A percentile compares a stretch with the other conserved stretches of the same genome.
Evolutionary conservation across 2,329 filamentous ascomycete genomes (phyloP).

Genomic region (Ophiostoma tasmaniense): DNA sequence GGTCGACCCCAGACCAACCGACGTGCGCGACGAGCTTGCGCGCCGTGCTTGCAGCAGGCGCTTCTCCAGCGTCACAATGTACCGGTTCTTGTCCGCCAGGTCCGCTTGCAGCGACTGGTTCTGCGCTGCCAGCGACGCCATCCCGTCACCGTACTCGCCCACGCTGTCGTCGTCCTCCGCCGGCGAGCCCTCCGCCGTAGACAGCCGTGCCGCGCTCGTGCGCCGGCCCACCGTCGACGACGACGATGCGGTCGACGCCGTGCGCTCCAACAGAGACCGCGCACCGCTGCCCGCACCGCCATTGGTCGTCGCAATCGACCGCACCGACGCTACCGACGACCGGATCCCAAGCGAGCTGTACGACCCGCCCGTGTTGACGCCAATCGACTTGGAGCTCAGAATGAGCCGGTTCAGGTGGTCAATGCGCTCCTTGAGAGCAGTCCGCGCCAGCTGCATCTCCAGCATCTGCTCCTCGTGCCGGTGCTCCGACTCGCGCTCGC

Average conservation of each 20-base stretch:
- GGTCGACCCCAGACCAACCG: constrained; percentile 54
- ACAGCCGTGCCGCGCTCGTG: constrained; percentile 38
- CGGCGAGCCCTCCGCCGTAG: constrained; percentile 28
- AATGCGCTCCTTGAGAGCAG: constrained; percentile 92
- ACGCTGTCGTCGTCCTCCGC: constrained; percentile 60
- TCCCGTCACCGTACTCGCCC: constrained; percentile 80
- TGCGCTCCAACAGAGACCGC: constrained; percentile 50
- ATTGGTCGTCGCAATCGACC: constrained; percentile 46
- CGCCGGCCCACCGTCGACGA: constrained; percentile 50
- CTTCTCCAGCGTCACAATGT: constrained; percentile 90
- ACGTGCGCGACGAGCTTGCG: constrained; percentile 81
- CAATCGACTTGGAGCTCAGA: constrained; percentile 87
- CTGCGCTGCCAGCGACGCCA: constrained; percentile 72
- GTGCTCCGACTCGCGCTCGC: constrained; percentile 71
- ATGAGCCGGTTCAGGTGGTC: constrained; percentile 94
- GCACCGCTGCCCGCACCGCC: constrained; percentile 27
- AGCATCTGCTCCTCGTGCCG: constrained; percentile 95
- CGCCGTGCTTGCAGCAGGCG: constrained; percentile 81
- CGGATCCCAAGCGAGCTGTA: constrained; percentile 59
- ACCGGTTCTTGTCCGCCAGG: constrained; percentile 90
- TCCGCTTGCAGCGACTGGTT: constrained; percentile 91
- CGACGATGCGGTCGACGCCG: constrained; percentile 58
- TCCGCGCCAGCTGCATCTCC: constrained; percentile 95
- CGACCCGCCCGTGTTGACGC: constrained; percentile 73
- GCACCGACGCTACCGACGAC: constrained; percentile 47